Percentiles rank a stretch among this genome's conserved stretches.
phyloP scores from a whole-genome alignment of 345 rosid genomes.

The Bretschneidera sinensis region DNA sequence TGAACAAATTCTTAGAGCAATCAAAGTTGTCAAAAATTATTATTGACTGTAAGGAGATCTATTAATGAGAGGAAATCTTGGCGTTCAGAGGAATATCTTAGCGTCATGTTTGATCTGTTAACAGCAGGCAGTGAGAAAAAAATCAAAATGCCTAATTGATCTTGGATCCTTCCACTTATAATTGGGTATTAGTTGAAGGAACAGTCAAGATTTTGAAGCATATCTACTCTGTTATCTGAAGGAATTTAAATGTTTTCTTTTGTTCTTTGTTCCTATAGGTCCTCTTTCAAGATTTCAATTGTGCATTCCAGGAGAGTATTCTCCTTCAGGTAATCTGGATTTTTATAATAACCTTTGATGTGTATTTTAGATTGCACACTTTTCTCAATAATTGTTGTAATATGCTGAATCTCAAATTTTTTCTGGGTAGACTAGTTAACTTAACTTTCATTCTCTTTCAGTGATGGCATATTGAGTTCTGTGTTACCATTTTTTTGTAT shows the following conservation, averaged over 20 bases:
- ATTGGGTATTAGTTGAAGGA: neutral
- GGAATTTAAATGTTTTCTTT: slow-evolving; percentile 1
- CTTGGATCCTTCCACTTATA: neutral
- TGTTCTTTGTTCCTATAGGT: slow-evolving; percentile 35
- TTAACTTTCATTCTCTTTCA: neutral
- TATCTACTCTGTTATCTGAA: neutral
- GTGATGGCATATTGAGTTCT: neutral
- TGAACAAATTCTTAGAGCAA: no score
- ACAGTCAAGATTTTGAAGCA: neutral
- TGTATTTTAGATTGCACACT: neutral
- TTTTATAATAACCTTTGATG: neutral
- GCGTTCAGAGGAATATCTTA: neutral
- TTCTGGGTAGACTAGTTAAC: slow-evolving; percentile 1
- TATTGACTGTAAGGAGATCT: neutral
- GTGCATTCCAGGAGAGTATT: slow-evolving; percentile 94
- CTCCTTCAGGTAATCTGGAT: slow-evolving; percentile 69
- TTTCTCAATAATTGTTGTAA: neutral
- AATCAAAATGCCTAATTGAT: neutral
- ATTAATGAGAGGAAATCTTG: neutral
- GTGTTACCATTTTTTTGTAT: neutral
- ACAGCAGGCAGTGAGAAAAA: neutral
- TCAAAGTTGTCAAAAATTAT: no score
- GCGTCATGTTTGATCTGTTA: neutral
- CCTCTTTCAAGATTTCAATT: slow-evolving; percentile 88
- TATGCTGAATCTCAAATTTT: neutral